Percentiles rank a stretch among this genome's conserved stretches.
Evolutionary conservation across 2,329 filamentous ascomycete species (phyloP).

Genomic region (Claviceps humidiphila): DNA sequence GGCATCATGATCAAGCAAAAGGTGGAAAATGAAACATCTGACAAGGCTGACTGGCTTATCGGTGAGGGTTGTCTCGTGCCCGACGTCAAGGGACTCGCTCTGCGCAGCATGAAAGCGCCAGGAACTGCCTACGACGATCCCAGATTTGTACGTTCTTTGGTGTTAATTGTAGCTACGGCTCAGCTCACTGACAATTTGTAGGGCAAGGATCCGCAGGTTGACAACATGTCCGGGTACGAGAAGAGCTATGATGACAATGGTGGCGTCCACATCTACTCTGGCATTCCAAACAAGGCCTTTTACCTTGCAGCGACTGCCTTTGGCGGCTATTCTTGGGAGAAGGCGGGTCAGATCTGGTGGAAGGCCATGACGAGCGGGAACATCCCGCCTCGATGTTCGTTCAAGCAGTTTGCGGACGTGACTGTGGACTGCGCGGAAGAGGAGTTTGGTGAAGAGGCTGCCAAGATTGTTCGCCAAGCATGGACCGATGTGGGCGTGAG

Average conservation of each 20-base stretch:
- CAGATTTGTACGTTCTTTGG: constrained; percentile 26
- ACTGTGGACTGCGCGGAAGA: constrained; percentile 33
- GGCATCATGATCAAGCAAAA: constrained; percentile 45
- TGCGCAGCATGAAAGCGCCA: constrained; percentile 41
- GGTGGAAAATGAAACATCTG: constrained; percentile 29
- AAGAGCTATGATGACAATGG: constrained; percentile 32
- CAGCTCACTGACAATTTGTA: constrained; percentile 6
- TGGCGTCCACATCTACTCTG: constrained; percentile 42
- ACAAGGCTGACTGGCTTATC: constrained; percentile 39
- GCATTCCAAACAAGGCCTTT: constrained; percentile 45
- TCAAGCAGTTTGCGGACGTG: constrained; percentile 35
- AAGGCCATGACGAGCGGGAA: constrained; percentile 31
- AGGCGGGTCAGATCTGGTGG: constrained; percentile 41
- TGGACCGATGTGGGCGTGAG: constrained; percentile 35
- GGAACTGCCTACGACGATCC: constrained; percentile 40
- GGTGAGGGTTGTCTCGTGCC: constrained; percentile 39
- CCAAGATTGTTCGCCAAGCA: constrained; percentile 30
- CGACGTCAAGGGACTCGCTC: constrained; percentile 34
- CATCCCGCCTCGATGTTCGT: constrained; percentile 27
- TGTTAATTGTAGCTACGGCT: not conserved
- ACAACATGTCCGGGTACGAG: constrained; percentile 31
- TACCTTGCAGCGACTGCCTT: constrained; percentile 33
- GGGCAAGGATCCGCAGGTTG: constrained; percentile 40
- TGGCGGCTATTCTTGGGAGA: constrained; percentile 41
- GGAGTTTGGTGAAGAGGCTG: constrained; percentile 27